Base-by-base conservation (phyloP, 192 early-diverging fungal genomes). In the Umbelopsis vinacea region DNA sequence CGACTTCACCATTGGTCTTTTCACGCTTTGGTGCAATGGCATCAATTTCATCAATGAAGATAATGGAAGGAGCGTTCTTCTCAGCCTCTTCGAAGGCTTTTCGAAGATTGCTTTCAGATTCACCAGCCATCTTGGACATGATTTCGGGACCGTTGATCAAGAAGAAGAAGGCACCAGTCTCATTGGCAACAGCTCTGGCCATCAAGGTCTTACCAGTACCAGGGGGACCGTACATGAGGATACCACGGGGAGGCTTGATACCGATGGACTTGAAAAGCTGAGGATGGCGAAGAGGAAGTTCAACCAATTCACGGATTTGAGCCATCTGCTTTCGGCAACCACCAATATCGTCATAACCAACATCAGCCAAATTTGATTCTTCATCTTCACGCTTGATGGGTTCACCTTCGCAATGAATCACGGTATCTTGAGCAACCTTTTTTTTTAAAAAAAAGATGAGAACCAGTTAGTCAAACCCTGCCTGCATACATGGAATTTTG, bases 121-220 rank as follows among this genome's bases (percentile, higher is more conserved):
- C 97, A 76, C 97, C 97, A 45, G 97, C 96, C 97, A 99, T 99
- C 86, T 98, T 98, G 75, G 95, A 97, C 97, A 99, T 98, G 79
- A 99, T 98, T 79, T 98, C 97, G 63, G 97, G 97, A 46, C 97
- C 97, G 78, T 98, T 98, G 84, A 99, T 98, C 57, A 97, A 81
- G 85, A 99, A 98, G 89, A 99, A 97, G 92, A 98, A 98, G 17
- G 97, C 97, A 33, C 97, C 98, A 37, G 97, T 98, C 81, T 99
- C 98, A 81, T 98, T 98, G 67, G 98, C 98, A 5, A 99, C 97
- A 7, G 98, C 97, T 72, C 97, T 92, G 7, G 97, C 97, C 84
- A 99, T 96, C 73, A 99, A 85, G 10, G 97, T 99, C 82, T 99
- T 99, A 85, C 97, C 97, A 11, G 97, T 98, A 85, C 97, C 97